These are phyloP conservation scores for Xylariaceae sp. DNA, from an alignment of 2,329 filamentous ascomycete genomes.

Conservation along the genomic window DNA sequence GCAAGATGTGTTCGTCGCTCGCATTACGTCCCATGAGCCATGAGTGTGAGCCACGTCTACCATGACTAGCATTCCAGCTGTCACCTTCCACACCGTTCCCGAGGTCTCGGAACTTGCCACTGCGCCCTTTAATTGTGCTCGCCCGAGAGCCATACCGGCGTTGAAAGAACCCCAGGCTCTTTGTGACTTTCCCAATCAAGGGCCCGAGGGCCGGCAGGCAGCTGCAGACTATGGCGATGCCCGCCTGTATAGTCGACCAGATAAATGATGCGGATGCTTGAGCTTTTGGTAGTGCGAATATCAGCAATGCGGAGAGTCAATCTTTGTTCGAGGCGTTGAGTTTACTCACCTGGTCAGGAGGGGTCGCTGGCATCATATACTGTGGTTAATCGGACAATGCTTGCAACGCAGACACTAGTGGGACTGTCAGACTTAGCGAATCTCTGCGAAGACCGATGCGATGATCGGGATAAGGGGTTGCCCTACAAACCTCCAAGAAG, in stretches of 20 bases:
- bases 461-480: too few relatives aligned
- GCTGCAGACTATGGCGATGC: neutral
- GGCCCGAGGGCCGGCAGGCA: conserved; percentile 1
- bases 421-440: too few relatives aligned
- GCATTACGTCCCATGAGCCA: too few relatives aligned
- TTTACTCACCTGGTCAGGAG: neutral
- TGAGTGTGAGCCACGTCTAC: too few relatives aligned
- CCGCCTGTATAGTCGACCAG: neutral
- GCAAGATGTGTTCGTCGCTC: neutral
- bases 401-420: neutral
- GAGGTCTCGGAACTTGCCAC: neutral
- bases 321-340: too few relatives aligned
- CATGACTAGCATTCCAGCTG: too few relatives aligned
- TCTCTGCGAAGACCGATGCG: too few relatives aligned
- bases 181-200: neutral
- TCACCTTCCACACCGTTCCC: neutral
- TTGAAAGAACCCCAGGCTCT: neutral
- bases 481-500: conserved; percentile 6
- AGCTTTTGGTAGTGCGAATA: too few relatives aligned
- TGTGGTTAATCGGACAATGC: neutral
- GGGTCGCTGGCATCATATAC: neutral
- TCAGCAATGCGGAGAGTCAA: too few relatives aligned
- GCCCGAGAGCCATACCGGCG: neutral
- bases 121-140: too few relatives aligned
- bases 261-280: too few relatives aligned